Percentiles rank a stretch among this genome's conserved stretches.
These are phyloP conservation scores for Globisporangium splendens DNA, from an alignment of 352 stramenopile genomes.

Conservation along the genomic window DNA sequence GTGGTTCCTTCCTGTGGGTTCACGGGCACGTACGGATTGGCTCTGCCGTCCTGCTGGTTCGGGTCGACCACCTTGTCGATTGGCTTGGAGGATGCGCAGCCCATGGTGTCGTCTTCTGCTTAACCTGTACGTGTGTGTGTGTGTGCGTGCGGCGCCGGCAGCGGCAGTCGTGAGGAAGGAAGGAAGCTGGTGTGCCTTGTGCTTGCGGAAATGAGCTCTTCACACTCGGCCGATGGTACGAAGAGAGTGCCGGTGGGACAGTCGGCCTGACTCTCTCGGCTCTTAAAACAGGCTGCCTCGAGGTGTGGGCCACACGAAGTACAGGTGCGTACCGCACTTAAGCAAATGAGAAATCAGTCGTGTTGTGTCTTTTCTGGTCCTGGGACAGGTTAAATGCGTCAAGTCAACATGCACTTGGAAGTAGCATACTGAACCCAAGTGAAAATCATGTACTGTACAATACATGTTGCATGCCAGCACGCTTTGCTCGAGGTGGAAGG, in stretches of 20 bases:
- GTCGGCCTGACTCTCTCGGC: slow-evolving; percentile 2
- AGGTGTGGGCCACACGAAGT: not conserved
- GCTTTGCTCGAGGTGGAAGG: too few species aligned
- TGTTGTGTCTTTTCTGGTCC: too few species aligned
- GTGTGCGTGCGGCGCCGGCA: not conserved
- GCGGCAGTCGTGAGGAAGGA: not conserved
- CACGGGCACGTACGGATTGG: not conserved
- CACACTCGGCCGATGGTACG: not conserved
- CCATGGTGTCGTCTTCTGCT: slow-evolving; percentile 2
- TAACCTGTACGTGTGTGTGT: not conserved
- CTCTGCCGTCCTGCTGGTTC: not conserved
- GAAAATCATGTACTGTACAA: too few species aligned
- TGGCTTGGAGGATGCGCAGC: slow-evolving; percentile 13
- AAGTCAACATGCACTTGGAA: too few species aligned
- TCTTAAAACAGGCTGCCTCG: slow-evolving; percentile 5
- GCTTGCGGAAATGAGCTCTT: not conserved
- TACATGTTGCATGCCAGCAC: too few species aligned
- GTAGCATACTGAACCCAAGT: too few species aligned
- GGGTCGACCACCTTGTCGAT: slow-evolving; percentile 4
- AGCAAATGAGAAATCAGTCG: not conserved
- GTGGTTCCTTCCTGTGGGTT: slow-evolving; percentile 7
- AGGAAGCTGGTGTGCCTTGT: not conserved
- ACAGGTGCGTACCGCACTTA: not conserved
- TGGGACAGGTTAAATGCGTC: too few species aligned
- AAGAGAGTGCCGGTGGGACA: not conserved